Evolutionary conservation across 176 grass and related monocot genomes (phyloP).

Genomic region (Sorghum bicolor): Sorghum_bicolor_NCBIv3 NC_012872.2:15040501-15041000

Average conservation of each 20-base stretch:
- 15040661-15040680: neutral
- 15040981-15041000: slow-evolving; percentile 66
- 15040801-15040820: neutral
- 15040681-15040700: neutral
- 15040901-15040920: neutral
- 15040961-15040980: slow-evolving; percentile 68
- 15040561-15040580: too few species aligned
- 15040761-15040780: neutral
- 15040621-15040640: neutral
- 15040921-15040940: neutral
- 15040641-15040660: neutral
- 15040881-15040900: neutral
- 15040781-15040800: neutral
- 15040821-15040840: neutral
- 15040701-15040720: neutral
- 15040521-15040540: neutral
- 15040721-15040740: too few species aligned
- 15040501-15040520: neutral
- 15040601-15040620: neutral
- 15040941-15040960: slow-evolving; percentile 24
- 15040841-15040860: neutral
- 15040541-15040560: too few species aligned
- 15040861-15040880: slow-evolving; percentile 16
- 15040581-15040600: neutral
- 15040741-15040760: neutral